Base-by-base conservation (phyloP, 2,329 filamentous ascomycete species). In the Drechslerella stenobrocha region DNA sequence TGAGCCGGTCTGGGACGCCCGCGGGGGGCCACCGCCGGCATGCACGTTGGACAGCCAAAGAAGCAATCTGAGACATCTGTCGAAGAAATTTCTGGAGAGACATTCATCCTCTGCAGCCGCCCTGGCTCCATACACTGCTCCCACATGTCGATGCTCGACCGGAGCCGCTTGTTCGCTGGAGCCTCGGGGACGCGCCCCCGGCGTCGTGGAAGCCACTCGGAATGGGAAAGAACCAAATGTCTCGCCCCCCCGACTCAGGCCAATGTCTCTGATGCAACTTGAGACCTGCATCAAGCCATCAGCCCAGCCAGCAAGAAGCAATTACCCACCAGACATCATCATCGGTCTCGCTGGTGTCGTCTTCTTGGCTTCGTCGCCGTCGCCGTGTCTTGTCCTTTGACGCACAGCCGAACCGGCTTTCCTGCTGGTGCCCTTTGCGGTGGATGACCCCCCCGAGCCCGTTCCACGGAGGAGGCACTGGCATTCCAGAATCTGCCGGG, bases 1-100 rank as follows among this genome's bases (percentile, higher is more conserved):
- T n/a, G 34, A 8, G 15, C 34, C 6, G 7, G n/a, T 37, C 7
- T 37, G 28, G 5, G 11, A 30, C 28, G 28, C 28, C 28, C 5
- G 28, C 28, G 28, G 28, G 28, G 28, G 28, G 28, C 4, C 44
- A 8, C 5, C 26, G 22, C 6, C n/a, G 11, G 44, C 18, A 18
- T 3, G 26, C 44, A 9, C 20, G 4, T 23, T 18, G 44, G 22
- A 30, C 28, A 30, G 28, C 5, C 40, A 30, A 67, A 67, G 50
- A 67, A 67, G 63, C 63, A 67, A 67, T 53, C 63, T 67, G 55
- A 67, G 63, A 67, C 63, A 67, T 53, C 45, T 4, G 9, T 20
- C 44, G 37, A 37, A 58, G 51, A 53, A 46, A 58, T 45, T 52
- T 57, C 46, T 57, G 23, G 35, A 34, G 37, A 51, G 23, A 32